phyloP scores from a whole-genome alignment of 208 protist species.

The Strigomonas oncopelti region DNA sequence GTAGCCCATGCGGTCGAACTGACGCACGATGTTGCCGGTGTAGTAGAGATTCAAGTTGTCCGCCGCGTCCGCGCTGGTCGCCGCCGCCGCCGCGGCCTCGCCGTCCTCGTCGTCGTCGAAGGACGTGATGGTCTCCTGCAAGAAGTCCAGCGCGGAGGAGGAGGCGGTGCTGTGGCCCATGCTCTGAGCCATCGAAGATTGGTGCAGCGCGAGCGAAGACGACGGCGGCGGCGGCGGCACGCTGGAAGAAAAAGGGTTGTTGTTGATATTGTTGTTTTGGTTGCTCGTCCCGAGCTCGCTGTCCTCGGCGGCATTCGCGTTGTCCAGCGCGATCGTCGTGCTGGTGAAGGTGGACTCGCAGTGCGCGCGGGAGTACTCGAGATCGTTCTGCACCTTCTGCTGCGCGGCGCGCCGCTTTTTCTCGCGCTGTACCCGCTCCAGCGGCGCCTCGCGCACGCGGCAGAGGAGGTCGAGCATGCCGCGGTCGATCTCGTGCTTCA shows the following conservation, averaged over 20 bases:
- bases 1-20: slow-evolving; percentile 36
- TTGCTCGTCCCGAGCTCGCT: background rate
- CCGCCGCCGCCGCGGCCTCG: background rate
- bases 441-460: slow-evolving; percentile 20
- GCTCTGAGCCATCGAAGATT: background rate
- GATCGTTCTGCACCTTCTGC: background rate
- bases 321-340: background rate
- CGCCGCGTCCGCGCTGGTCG: background rate
- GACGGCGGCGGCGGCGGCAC: background rate
- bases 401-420: slow-evolving; percentile 15
- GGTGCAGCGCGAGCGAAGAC: background rate
- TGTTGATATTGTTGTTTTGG: background rate
- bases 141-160: background rate
- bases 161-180: background rate
- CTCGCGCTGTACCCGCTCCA: slow-evolving; percentile 12
- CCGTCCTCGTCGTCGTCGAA: background rate
- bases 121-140: background rate
- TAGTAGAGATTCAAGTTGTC: slow-evolving; percentile 12
- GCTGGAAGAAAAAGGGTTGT: background rate
- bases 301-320: background rate
- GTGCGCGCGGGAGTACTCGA: background rate
- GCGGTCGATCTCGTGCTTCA: slow-evolving; percentile 33
- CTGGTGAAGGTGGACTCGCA: background rate
- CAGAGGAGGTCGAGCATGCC: slow-evolving; percentile 26
- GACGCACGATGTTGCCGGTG: slow-evolving; percentile 29